Conservation (phyloP, 2,329 filamentous ascomycete genomes). For the Metarhizium brunneum region DNA sequence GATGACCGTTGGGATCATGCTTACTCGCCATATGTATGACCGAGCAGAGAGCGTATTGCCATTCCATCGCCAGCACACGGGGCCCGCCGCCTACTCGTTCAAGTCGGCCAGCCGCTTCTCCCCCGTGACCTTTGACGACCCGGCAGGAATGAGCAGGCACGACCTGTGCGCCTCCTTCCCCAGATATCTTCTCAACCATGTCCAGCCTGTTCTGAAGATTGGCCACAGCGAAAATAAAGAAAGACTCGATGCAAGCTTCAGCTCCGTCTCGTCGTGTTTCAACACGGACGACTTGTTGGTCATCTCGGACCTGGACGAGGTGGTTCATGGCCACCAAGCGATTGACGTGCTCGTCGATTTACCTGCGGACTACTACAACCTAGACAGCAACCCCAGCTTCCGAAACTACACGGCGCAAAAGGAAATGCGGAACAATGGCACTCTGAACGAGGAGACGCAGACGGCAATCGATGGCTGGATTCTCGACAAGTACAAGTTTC, state of each 20-base stretch:
- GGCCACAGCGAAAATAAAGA: constrained; percentile 17
- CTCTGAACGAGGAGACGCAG: constrained; percentile 20
- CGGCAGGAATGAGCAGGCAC: constrained; percentile 11
- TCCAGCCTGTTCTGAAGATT: constrained; percentile 25
- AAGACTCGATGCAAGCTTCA: constrained; percentile 31
- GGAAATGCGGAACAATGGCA: constrained; percentile 23
- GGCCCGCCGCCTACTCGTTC: constrained; percentile 19
- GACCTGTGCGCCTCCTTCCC: constrained; percentile 23
- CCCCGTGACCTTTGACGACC: constrained; percentile 18
- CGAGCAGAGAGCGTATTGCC: neutral
- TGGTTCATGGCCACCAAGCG: constrained; percentile 30
- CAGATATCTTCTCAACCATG: constrained; percentile 18
- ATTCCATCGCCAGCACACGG: constrained; percentile 14
- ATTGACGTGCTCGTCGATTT: constrained; percentile 31
- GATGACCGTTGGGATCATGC: constrained; percentile 7
- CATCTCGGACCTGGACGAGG: constrained; percentile 41
- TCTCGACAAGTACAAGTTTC: constrained; percentile 48
- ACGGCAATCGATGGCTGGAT: constrained; percentile 35
- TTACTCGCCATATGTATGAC: neutral
- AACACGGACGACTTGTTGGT: constrained; percentile 30
- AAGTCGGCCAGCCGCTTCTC: constrained; percentile 20
- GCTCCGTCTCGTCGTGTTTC: constrained; percentile 44
- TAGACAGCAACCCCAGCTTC: constrained; percentile 24
- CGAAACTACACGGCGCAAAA: constrained; percentile 31
- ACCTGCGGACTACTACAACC: constrained; percentile 21